Evolutionary conservation across 78 protist species (phyloP).

Genomic region (Dictyostelium intermedium): DNA sequence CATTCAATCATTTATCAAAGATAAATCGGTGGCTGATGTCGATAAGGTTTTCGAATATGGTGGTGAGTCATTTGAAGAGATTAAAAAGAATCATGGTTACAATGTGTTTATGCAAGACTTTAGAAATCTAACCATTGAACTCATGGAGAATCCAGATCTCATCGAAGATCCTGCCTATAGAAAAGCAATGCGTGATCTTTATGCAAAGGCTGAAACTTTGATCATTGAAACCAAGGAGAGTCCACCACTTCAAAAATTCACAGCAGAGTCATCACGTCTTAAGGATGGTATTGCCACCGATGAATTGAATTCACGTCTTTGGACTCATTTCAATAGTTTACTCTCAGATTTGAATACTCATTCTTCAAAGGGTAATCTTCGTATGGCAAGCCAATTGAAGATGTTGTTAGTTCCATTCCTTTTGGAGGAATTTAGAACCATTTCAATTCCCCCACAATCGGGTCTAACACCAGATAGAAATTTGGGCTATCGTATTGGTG

Average conservation of each 20-base stretch:
- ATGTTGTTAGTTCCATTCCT: conserved; percentile 72
- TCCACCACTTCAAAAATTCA: conserved; percentile 63
- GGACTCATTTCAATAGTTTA: conserved; percentile 18
- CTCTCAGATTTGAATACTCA: not conserved
- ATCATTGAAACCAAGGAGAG: conserved; percentile 3
- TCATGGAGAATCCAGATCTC: conserved; percentile 44
- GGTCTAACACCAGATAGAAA: conserved; percentile 51
- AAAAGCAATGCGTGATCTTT: conserved; percentile 49
- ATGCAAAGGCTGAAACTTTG: conserved; percentile 18
- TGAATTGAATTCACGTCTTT: conserved; percentile 42
- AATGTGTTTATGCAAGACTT: conserved; percentile 11
- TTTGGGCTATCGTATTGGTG: conserved; percentile 44
- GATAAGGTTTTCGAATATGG: conserved; percentile 48
- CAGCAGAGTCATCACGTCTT: conserved; percentile 12
- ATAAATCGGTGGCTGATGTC: conserved; percentile 35
- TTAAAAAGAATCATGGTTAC: conserved; percentile 36
- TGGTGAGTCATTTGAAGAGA: not conserved
- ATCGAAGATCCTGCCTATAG: conserved; percentile 67
- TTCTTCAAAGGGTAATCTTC: not conserved
- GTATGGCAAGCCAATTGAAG: conserved; percentile 24
- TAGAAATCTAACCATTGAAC: conserved; percentile 4
- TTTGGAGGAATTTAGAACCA: conserved; percentile 74
- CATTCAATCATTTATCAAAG: conserved; percentile 43
- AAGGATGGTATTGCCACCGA: conserved; percentile 54
- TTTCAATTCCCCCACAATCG: conserved; percentile 39